phyloP scores from a whole-genome alignment of 495 filamentous ascomycete genomes.

The Echria macrotheca region DNA sequence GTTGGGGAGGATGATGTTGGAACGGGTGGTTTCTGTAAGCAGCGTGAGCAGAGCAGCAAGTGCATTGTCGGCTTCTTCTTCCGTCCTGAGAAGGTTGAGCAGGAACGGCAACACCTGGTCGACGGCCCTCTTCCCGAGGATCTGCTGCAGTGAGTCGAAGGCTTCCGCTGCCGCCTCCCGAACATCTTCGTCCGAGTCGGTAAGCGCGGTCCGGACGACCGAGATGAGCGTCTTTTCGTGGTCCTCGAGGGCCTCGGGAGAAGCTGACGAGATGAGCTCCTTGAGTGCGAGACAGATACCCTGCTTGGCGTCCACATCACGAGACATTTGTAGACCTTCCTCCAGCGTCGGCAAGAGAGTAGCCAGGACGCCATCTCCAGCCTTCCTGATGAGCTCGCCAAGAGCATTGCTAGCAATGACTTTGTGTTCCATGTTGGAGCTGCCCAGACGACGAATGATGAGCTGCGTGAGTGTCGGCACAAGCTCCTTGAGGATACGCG shows the following conservation, averaged over 20 bases:
- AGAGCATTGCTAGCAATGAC: constrained; percentile 95
- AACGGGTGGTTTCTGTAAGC: constrained; percentile 85
- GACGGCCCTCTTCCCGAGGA: constrained; percentile 86
- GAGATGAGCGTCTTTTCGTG: constrained; percentile 93
- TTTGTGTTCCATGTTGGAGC: constrained; percentile 96
- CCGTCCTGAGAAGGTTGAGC: constrained; percentile 75
- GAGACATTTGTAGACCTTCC: constrained; percentile 81
- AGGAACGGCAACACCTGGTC: constrained; percentile 93
- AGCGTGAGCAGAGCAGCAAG: constrained; percentile 86
- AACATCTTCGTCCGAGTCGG: constrained; percentile 82
- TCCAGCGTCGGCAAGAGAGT: constrained; percentile 87
- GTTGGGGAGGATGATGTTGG: constrained; percentile 94
- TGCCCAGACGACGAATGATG: constrained; percentile 89
- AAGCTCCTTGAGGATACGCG: constrained; percentile 88
- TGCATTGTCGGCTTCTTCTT: constrained; percentile 86
- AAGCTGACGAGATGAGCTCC: constrained; percentile 89
- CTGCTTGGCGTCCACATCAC: constrained; percentile 90
- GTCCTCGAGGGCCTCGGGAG: constrained; percentile 82
- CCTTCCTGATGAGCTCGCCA: constrained; percentile 93
- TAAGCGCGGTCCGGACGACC: constrained; percentile 87
- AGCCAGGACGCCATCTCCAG: constrained; percentile 85
- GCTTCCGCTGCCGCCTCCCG: constrained; percentile 95
- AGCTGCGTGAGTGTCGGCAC: constrained; percentile 90
- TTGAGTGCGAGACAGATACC: constrained; percentile 95
- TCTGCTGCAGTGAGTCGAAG: constrained; percentile 88